Conservation (phyloP, 495 filamentous ascomycete species). For the Halenospora varia region DNA sequence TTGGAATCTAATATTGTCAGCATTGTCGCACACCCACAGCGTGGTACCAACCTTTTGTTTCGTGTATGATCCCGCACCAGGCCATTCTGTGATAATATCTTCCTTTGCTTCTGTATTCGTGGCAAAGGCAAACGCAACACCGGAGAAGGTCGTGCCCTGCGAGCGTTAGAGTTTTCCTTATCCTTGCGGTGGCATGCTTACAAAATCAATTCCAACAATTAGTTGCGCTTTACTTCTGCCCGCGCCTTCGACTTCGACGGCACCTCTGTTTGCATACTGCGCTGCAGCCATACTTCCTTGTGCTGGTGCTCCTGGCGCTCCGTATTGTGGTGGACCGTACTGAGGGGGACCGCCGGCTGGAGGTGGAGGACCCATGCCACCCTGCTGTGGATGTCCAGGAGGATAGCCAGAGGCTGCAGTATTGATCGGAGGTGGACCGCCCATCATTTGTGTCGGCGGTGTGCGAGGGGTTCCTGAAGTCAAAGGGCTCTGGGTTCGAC, state of each 20-base stretch:
- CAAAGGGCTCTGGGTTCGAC: slow-evolving; percentile 55
- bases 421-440: slow-evolving; percentile 70
- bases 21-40: background rate
- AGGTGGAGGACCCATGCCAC: slow-evolving; percentile 46
- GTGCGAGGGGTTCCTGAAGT: slow-evolving; percentile 44
- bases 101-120: slow-evolving; percentile 74
- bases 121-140: slow-evolving; percentile 71
- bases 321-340: slow-evolving; percentile 23
- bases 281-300: slow-evolving; percentile 37
- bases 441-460: slow-evolving; percentile 58
- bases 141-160: slow-evolving; percentile 72
- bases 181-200: slow-evolving; percentile 35
- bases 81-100: slow-evolving; percentile 77
- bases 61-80: slow-evolving; percentile 68
- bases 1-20: slow-evolving; percentile 57
- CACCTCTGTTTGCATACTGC: slow-evolving; percentile 41
- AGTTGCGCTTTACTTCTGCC: slow-evolving; percentile 76
- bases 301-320: slow-evolving; percentile 16
- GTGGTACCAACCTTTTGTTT: slow-evolving; percentile 61
- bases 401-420: slow-evolving; percentile 53
- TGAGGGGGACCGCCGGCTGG: slow-evolving; percentile 28
- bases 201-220: slow-evolving; percentile 80
- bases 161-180: slow-evolving; percentile 1
- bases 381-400: slow-evolving; percentile 44
- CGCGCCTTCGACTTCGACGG: slow-evolving; percentile 82